A percentile compares a stretch with the other conserved stretches of the same genome.
Conservation (phyloP, 441 rosid species). For the Omphalea diandra region DNA sequence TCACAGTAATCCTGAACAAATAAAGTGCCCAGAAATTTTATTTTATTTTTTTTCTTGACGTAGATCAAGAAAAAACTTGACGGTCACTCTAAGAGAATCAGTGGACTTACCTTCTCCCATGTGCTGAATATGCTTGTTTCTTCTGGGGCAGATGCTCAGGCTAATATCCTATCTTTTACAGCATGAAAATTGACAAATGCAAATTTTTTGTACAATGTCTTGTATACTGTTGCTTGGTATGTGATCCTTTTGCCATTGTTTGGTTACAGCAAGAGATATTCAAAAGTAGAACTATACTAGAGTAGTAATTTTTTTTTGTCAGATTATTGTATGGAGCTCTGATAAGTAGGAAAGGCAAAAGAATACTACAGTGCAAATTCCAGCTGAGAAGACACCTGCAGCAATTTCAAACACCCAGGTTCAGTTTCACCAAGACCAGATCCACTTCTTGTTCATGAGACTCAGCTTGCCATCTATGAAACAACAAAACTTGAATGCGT, state of each 20-base stretch:
- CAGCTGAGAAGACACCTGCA: conserved; percentile 34
- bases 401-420: conserved; percentile 46
- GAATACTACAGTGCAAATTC: conserved; percentile 39
- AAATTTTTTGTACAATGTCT: background rate
- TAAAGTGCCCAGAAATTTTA: too few species aligned
- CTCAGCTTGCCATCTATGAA: conserved; percentile 52
- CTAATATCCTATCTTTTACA: conserved; percentile 14
- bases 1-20: background rate
- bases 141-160: conserved; percentile 62
- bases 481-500: conserved; percentile 38
- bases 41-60: conserved; percentile 18
- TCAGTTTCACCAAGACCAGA: conserved; percentile 57
- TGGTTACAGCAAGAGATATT: too few species aligned
- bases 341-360: conserved; percentile 52
- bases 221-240: too few species aligned
- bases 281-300: too few species aligned
- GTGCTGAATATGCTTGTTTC: conserved; percentile 46
- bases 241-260: too few species aligned
- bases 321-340: conserved; percentile 56
- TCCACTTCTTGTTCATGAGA: conserved; percentile 40
- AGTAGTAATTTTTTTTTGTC: background rate
- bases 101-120: conserved; percentile 57
- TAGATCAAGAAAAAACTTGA: conserved; percentile 49
- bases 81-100: conserved; percentile 54
- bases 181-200: conserved; percentile 3